Evolutionary conservation across 2,329 filamentous ascomycete genomes (phyloP).

Genomic region (Cytospora leucostoma): DNA sequence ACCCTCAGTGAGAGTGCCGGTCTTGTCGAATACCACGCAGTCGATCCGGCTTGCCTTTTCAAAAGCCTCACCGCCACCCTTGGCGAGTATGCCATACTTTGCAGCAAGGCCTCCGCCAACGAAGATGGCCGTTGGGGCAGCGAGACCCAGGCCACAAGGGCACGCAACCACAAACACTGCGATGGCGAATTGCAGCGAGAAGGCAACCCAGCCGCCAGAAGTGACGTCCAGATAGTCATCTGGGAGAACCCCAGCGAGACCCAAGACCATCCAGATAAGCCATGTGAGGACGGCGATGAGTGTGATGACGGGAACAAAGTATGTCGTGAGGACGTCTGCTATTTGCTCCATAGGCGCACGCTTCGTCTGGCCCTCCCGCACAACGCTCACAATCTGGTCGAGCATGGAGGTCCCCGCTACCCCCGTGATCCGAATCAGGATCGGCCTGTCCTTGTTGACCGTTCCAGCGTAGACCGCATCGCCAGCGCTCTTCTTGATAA

Average conservation of each 20-base stretch:
- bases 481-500: slow-evolving; percentile 62
- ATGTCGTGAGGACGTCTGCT: slow-evolving; percentile 71
- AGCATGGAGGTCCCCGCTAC: slow-evolving; percentile 72
- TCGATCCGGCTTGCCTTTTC: slow-evolving; percentile 79
- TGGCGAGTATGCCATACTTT: slow-evolving; percentile 76
- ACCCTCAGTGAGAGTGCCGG: slow-evolving; percentile 75
- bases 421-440: slow-evolving; percentile 65
- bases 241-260: slow-evolving; percentile 59
- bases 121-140: slow-evolving; percentile 84
- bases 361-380: slow-evolving; percentile 75
- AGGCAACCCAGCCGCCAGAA: slow-evolving; percentile 67
- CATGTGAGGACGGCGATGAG: slow-evolving; percentile 70
- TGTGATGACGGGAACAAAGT: slow-evolving; percentile 75
- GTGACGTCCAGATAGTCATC: slow-evolving; percentile 55
- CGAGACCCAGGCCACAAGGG: slow-evolving; percentile 79
- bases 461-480: slow-evolving; percentile 73
- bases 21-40: slow-evolving; percentile 86
- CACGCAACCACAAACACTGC: slow-evolving; percentile 86
- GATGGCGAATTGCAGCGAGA: slow-evolving; percentile 80
- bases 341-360: slow-evolving; percentile 75
- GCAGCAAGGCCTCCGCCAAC: slow-evolving; percentile 80
- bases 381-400: slow-evolving; percentile 75
- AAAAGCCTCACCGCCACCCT: slow-evolving; percentile 83
- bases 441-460: slow-evolving; percentile 66
- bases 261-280: slow-evolving; percentile 69